Conservation (phyloP, 495 filamentous ascomycete genomes). For the Penicillium subrubescens region DNA sequence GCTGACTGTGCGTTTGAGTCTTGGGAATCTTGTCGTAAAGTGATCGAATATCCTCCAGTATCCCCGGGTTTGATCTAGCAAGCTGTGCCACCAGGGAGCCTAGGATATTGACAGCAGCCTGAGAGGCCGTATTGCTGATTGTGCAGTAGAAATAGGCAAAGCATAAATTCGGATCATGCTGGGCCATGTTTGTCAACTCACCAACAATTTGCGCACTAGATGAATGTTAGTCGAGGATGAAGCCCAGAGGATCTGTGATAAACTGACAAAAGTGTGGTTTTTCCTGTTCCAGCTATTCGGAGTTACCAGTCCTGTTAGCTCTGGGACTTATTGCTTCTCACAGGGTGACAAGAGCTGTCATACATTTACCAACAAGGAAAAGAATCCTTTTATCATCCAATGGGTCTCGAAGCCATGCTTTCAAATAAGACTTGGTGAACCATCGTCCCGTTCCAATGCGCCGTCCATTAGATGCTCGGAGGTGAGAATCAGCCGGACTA, state of each 20-base stretch:
- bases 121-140: conserved; percentile 25
- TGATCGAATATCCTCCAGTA: conserved; percentile 18
- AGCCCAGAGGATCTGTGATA: neutral
- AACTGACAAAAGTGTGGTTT: conserved; percentile 27
- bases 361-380: conserved; percentile 29
- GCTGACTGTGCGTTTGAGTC: conserved; percentile 19
- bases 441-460: conserved; percentile 17
- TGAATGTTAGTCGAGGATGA: neutral
- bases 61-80: conserved; percentile 9
- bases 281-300: conserved; percentile 24
- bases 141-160: conserved; percentile 29
- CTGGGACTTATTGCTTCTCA: neutral
- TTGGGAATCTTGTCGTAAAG: conserved; percentile 18
- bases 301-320: neutral
- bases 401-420: conserved; percentile 10
- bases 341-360: neutral
- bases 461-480: conserved; percentile 17
- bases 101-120: conserved; percentile 18
- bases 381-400: conserved; percentile 4
- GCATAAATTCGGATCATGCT: conserved; percentile 1
- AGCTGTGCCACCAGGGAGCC: conserved; percentile 29
- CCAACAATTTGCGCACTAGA: conserved; percentile 25
- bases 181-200: conserved; percentile 15
- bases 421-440: conserved; percentile 21
- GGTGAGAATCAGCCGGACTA: conserved; percentile 19